A percentile compares a stretch with the other conserved stretches of the same genome.
phyloP scores from a whole-genome alignment of 306 rosid species.

The Oxytropis ochrocephala region DNA sequence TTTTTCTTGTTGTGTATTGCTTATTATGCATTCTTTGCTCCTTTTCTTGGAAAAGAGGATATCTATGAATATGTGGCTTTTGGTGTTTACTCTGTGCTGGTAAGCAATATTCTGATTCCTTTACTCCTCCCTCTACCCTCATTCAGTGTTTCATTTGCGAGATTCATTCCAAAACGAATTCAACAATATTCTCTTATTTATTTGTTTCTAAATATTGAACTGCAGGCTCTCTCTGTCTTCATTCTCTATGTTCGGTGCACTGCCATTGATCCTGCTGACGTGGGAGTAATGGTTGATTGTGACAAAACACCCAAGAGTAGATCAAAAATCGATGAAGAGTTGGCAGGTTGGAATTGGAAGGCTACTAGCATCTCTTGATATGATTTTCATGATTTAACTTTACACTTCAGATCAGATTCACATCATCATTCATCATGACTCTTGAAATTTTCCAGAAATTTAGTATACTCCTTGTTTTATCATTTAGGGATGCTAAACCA shows the following conservation, averaged over 20 bases:
- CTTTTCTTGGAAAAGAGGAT: conserved; percentile 53
- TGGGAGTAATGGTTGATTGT: conserved; percentile 47
- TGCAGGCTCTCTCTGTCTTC: conserved; percentile 69
- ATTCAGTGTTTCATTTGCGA: neutral
- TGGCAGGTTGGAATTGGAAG: conserved; percentile 37
- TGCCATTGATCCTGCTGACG: conserved; percentile 79
- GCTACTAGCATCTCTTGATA: conserved; percentile 7
- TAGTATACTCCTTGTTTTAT: neutral
- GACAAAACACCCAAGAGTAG: conserved; percentile 40
- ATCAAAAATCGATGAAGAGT: conserved; percentile 40
- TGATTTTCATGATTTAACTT: neutral
- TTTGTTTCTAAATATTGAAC: conserved; percentile 9
- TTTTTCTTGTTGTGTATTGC: conserved; percentile 75
- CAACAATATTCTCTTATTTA: neutral
- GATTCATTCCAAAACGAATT: neutral
- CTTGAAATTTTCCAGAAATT: neutral
- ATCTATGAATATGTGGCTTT: conserved; percentile 55
- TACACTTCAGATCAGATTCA: neutral
- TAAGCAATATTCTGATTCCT: conserved; percentile 23
- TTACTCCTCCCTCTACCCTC: neutral
- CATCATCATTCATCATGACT: neutral
- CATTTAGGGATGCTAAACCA: neutral
- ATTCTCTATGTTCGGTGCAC: conserved; percentile 75
- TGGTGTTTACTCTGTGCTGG: conserved; percentile 66
- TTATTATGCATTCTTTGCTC: conserved; percentile 75